phyloP scores from a whole-genome alignment of 495 filamentous ascomycete species.

The Chaetomium tenue region DNA sequence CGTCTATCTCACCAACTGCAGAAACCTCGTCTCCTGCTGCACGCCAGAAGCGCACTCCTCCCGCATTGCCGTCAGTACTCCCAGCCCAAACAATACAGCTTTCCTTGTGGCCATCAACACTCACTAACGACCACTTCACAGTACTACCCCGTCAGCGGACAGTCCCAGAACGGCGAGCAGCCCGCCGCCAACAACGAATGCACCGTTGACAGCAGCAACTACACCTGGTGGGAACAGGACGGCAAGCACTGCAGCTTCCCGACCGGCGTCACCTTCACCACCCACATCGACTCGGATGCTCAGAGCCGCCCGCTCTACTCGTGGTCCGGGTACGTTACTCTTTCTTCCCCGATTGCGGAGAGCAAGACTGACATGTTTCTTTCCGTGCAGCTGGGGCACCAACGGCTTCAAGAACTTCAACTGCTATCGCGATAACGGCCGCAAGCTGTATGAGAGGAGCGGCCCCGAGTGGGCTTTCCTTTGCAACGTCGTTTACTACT shows the following conservation, averaged over 20 bases:
- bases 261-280: not conserved
- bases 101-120: not conserved
- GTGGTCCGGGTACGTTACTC: conserved; percentile 3
- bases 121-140: not conserved
- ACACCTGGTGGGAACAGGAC: conserved; percentile 9
- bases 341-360: no score
- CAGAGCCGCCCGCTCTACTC: conserved; percentile 7
- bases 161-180: not conserved
- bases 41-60: not conserved
- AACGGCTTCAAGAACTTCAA: conserved; percentile 16
- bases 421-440: conserved; percentile 13
- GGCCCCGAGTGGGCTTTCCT: conserved; percentile 5
- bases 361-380: not conserved
- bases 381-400: conserved; percentile 6
- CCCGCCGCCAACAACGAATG: not conserved
- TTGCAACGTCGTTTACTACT: conserved; percentile 9
- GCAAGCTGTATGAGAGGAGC: conserved; percentile 1
- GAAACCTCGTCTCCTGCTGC: not conserved
- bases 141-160: conserved; percentile 10
- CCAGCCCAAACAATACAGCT: not conserved
- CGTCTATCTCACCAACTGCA: conserved; percentile 11
- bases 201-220: conserved; percentile 2
- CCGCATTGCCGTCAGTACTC: not conserved
- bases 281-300: conserved; percentile 11
- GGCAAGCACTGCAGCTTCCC: conserved; percentile 1